Percentiles rank a stretch among this genome's conserved stretches.
These are phyloP conservation scores for Hyaloperonospora brassicae DNA, from an alignment of 352 stramenopile species.

Conservation along the genomic window DNA sequence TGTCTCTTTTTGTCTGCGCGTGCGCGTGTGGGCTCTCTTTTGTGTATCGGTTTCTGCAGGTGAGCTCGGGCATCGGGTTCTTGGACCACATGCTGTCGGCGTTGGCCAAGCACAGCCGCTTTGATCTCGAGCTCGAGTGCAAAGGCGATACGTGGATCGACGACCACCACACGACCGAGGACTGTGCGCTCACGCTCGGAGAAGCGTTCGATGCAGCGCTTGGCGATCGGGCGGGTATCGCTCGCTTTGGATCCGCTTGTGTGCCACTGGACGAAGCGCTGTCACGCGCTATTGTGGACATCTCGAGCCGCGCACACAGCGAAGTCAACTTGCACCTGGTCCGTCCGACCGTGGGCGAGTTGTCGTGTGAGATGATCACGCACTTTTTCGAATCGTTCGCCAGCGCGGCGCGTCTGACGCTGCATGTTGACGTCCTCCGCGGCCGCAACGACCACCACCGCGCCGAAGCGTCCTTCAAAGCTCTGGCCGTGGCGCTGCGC, in stretches of 20 bases:
- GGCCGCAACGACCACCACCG: slow-evolving; percentile 91
- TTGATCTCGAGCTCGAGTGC: slow-evolving; percentile 85
- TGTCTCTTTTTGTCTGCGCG: not conserved
- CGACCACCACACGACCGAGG: slow-evolving; percentile 94
- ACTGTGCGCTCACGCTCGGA: slow-evolving; percentile 90
- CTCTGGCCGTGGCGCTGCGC: slow-evolving; percentile 80
- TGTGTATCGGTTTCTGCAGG: slow-evolving; percentile 14
- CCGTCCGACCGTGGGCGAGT: slow-evolving; percentile 73
- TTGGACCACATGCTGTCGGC: slow-evolving; percentile 89
- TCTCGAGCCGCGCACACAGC: slow-evolving; percentile 90
- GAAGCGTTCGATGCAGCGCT: slow-evolving; percentile 89
- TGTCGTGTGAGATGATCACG: slow-evolving; percentile 93
- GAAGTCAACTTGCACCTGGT: slow-evolving; percentile 84
- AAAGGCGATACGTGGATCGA: slow-evolving; percentile 94
- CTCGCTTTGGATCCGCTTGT: slow-evolving; percentile 82
- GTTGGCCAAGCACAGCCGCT: slow-evolving; percentile 85
- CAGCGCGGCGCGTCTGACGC: slow-evolving; percentile 85
- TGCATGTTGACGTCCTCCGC: slow-evolving; percentile 89
- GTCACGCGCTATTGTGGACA: slow-evolving; percentile 90
- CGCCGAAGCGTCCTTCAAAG: slow-evolving; percentile 89
- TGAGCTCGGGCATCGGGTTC: slow-evolving; percentile 88
- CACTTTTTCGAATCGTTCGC: slow-evolving; percentile 93
- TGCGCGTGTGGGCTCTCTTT: no score
- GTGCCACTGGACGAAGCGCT: slow-evolving; percentile 88
- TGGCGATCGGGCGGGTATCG: slow-evolving; percentile 82